Percentiles rank a stretch among this genome's conserved stretches.
phyloP scores from a whole-genome alignment of 768 basidiomycete species.

The Collybia mongolica region DNA sequence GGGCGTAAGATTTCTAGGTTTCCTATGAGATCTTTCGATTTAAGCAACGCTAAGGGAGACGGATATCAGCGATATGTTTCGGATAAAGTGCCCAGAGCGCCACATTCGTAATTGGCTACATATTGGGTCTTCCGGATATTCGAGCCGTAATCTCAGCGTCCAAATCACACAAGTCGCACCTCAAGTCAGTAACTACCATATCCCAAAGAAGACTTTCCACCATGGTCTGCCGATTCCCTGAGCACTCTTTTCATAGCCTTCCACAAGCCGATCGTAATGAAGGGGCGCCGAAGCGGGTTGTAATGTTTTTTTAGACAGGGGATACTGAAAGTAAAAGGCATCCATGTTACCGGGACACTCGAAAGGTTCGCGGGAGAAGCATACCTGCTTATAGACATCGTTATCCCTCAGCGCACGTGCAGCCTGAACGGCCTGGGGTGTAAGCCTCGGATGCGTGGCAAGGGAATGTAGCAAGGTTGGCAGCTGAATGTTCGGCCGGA shows the following conservation, averaged over 20 bases:
- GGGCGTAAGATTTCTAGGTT: no score
- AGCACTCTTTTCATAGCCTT: slow-evolving; percentile 73
- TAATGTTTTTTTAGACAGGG: slow-evolving; percentile 60
- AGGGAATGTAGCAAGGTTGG: slow-evolving; percentile 63
- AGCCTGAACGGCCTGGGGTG: slow-evolving; percentile 57
- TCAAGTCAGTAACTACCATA: slow-evolving; percentile 49
- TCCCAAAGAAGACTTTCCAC: slow-evolving; percentile 82
- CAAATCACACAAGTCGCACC: neutral
- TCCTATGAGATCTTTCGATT: no score
- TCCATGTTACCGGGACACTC: slow-evolving; percentile 10
- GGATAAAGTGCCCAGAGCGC: neutral
- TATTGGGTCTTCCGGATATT: neutral
- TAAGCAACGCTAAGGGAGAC: neutral
- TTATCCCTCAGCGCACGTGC: slow-evolving; percentile 55
- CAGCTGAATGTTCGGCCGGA: slow-evolving; percentile 76
- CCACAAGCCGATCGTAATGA: slow-evolving; percentile 72
- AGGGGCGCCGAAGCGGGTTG: slow-evolving; percentile 69
- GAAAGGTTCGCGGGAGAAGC: slow-evolving; percentile 32
- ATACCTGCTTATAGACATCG: slow-evolving; percentile 57
- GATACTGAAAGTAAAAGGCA: slow-evolving; percentile 47
- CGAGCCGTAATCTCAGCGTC: neutral
- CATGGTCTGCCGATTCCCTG: slow-evolving; percentile 76
- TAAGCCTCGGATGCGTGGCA: slow-evolving; percentile 67
- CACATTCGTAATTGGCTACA: neutral
- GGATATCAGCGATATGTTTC: slow-evolving; percentile 1